phyloP scores from a whole-genome alignment of 768 basidiomycete genomes.

The Collybiopsis confluens region DNA sequence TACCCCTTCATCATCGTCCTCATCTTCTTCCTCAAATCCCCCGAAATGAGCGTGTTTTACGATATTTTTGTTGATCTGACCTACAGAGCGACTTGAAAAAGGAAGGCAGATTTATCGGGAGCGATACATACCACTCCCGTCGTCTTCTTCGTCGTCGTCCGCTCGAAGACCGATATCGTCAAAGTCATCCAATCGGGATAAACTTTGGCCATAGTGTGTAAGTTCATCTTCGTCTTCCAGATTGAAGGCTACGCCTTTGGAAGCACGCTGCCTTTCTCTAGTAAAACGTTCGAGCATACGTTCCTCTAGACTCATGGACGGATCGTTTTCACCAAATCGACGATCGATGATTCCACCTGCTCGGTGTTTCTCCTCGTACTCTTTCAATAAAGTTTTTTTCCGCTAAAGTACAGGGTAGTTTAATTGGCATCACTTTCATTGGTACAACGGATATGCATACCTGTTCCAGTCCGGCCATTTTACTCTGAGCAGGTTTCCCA shows the following conservation, averaged over 20 bases:
- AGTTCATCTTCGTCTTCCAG: slow-evolving; percentile 89
- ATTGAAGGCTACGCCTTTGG: slow-evolving; percentile 78
- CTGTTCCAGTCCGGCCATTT: slow-evolving; percentile 87
- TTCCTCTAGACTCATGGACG: slow-evolving; percentile 90
- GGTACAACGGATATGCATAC: slow-evolving; percentile 35
- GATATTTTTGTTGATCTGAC: slow-evolving; percentile 62
- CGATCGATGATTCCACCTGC: slow-evolving; percentile 90
- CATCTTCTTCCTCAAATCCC: slow-evolving; percentile 69
- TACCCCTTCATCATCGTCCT: slow-evolving; percentile 48
- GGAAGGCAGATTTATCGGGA: background rate
- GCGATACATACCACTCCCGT: too few relatives aligned
- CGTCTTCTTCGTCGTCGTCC: slow-evolving; percentile 55
- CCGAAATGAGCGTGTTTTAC: slow-evolving; percentile 79
- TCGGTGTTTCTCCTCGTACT: slow-evolving; percentile 75
- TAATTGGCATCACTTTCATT: background rate
- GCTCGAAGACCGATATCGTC: slow-evolving; percentile 52
- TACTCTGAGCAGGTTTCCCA: slow-evolving; percentile 84
- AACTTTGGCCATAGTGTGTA: slow-evolving; percentile 87
- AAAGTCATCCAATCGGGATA: slow-evolving; percentile 79
- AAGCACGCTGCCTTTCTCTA: slow-evolving; percentile 75
- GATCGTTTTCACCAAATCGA: slow-evolving; percentile 94
- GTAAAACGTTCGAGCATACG: slow-evolving; percentile 97
- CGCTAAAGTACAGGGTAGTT: slow-evolving; percentile 44
- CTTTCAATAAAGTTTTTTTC: slow-evolving; percentile 83
- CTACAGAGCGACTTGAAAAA: slow-evolving; percentile 27